Conservation (phyloP, 192 early-diverging fungal species). For the Fimicolochytrium jonesii region DNA sequence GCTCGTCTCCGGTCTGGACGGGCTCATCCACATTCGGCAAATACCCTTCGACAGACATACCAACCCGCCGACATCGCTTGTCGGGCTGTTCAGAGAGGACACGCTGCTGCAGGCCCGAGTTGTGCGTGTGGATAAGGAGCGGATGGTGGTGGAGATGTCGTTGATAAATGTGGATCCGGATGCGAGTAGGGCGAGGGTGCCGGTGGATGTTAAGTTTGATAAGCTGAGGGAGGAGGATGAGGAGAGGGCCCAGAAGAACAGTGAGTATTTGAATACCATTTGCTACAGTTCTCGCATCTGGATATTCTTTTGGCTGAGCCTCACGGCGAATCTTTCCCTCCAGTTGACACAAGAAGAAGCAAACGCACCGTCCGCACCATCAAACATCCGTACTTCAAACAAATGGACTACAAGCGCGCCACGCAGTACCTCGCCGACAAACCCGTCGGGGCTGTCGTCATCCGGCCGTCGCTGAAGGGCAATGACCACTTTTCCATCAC, state of each 20-base stretch:
- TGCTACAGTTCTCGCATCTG: too few relatives aligned
- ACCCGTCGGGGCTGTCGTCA: constrained; percentile 71
- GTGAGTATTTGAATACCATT: too few relatives aligned
- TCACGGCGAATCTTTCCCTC: neutral
- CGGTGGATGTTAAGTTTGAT: constrained; percentile 65
- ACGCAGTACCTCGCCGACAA: constrained; percentile 64
- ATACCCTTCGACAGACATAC: constrained; percentile 23
- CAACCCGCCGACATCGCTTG: neutral
- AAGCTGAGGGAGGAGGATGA: constrained; percentile 24
- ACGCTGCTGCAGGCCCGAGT: constrained; percentile 73
- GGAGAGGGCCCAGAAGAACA: constrained; percentile 8
- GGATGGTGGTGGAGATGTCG: constrained; percentile 72
- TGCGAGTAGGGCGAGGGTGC: constrained; percentile 31
- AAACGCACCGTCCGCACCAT: constrained; percentile 64
- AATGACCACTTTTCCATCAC: constrained; percentile 85
- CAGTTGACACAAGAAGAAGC: constrained; percentile 32
- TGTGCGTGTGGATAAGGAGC: constrained; percentile 72
- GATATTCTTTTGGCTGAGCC: neutral
- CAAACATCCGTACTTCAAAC: constrained; percentile 81
- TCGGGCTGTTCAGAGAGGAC: constrained; percentile 54
- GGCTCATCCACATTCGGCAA: constrained; percentile 66
- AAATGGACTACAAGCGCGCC: constrained; percentile 67
- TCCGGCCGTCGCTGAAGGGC: constrained; percentile 89
- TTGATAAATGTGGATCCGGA: constrained; percentile 57
- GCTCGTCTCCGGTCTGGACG: constrained; percentile 80